Evolutionary conservation across 2,329 filamentous ascomycete genomes (phyloP), one percentile per base, ranked within the genome.

Genomic region (Stagonosporopsis cucurbitacearum): DNA sequence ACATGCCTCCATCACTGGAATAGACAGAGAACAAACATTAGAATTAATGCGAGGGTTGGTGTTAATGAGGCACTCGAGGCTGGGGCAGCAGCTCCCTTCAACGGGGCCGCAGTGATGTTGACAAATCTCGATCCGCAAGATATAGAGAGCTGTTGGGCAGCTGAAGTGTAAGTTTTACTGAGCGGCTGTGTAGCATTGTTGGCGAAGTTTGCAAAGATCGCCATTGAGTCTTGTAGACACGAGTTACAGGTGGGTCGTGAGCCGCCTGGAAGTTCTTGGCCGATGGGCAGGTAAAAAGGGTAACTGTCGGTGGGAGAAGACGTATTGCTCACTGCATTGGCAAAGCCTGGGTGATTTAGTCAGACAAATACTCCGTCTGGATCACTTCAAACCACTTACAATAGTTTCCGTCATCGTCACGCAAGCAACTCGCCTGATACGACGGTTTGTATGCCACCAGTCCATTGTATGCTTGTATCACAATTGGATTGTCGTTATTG

Each of bases 241-340:
- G 79, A 78, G 65, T 85, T 88, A 79, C 95, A 99, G 1, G 79
- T 86, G 0, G 92, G 91, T n/a, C 82, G 80, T 23, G 87, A 85
- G 20, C 83, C 83, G 13, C 80, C 81, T 0, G 91, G 90, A 12
- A 97, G 78, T 0, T 81, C 75, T 36, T 87, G 82, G 56, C 95
- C 95, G 51, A 96, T 82, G 0, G 93, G 91, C 3, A 98, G 80
- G 68, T 89, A 94, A 78, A 97, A 99, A 32, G 95, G 83, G 69
- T 93, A 94, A 30, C 86, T 84, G 72, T 95, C 89, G 28, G 86
- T 85, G 13, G 89, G 81, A 8, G 85, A 88, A 20, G 85, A 84
- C 6, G 79, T 73, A 76, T 96, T 96, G 43, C 90, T 92, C 57
- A 93, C 86, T 45, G 94, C 92, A 65, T 91, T 88, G 63, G 90